Evolutionary conservation across 2,329 filamentous ascomycete genomes (phyloP).

Genomic region (Periconia sp.): DNA sequence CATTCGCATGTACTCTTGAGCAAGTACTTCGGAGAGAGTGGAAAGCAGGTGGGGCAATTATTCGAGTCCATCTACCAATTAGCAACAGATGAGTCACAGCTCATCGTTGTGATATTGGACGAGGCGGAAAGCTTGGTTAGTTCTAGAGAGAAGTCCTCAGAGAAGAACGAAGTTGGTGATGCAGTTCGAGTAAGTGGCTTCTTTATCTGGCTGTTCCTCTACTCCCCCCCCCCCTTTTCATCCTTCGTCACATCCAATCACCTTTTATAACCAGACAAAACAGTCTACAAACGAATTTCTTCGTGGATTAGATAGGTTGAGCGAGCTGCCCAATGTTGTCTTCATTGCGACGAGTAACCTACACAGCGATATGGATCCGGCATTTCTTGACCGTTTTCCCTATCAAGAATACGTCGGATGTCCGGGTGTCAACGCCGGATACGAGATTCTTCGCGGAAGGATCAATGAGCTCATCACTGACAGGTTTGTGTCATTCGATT

Average conservation of each 20-base stretch:
- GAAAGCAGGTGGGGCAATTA: constrained; percentile 50
- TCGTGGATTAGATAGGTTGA: constrained; percentile 54
- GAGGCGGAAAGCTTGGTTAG: constrained; percentile 59
- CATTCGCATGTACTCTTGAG: constrained; percentile 54
- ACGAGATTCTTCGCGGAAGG: constrained; percentile 57
- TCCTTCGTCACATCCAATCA: background rate
- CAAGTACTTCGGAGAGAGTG: constrained; percentile 57
- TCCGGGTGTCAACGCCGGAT: constrained; percentile 49
- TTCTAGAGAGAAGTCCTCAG: constrained; percentile 48
- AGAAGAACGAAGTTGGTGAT: constrained; percentile 53
- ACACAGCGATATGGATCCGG: constrained; percentile 52
- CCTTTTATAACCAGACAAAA: background rate
- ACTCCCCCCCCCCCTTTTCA: no score
- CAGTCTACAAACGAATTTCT: constrained; percentile 58
- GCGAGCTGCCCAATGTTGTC: constrained; percentile 52
- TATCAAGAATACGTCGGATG: constrained; percentile 53
- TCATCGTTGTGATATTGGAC: constrained; percentile 57
- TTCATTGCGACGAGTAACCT: constrained; percentile 60
- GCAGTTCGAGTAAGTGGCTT: constrained; percentile 49
- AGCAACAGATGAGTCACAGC: constrained; percentile 47
- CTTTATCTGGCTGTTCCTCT: no score
- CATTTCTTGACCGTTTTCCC: constrained; percentile 58
- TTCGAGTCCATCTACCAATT: constrained; percentile 48
- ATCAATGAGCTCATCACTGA: constrained; percentile 51
- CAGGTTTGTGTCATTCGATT: constrained; percentile 11